These are phyloP conservation scores for Mycena leptocephala DNA, from an alignment of 768 basidiomycete genomes.

Conservation along the genomic window DNA sequence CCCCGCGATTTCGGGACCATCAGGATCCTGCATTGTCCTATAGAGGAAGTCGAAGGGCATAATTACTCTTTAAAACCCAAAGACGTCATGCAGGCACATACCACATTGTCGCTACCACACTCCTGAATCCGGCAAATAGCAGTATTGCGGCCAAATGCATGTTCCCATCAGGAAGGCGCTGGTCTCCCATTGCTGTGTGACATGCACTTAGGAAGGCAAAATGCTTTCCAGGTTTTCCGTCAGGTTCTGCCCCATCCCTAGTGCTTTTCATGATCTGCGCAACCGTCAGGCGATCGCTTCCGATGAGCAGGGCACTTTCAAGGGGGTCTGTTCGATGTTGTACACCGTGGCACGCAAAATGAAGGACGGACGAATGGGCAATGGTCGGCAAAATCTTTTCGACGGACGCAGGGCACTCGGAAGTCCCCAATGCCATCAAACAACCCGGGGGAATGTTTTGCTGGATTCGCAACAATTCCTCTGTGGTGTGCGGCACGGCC, in stretches of 20 bases:
- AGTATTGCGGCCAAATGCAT: slow-evolving; percentile 51
- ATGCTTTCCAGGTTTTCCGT: slow-evolving; percentile 22
- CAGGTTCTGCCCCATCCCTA: too few species aligned
- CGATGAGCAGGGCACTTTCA: slow-evolving; percentile 36
- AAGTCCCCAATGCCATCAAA: neutral
- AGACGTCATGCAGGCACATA: slow-evolving; percentile 30
- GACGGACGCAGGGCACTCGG: neutral
- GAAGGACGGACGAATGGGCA: slow-evolving; percentile 9
- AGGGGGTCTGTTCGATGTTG: slow-evolving; percentile 38
- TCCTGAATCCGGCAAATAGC: slow-evolving; percentile 44
- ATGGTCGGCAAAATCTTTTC: neutral
- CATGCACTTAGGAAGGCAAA: slow-evolving; percentile 56
- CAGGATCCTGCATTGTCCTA: slow-evolving; percentile 35
- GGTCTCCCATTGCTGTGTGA: slow-evolving; percentile 37
- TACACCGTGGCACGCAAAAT: slow-evolving; percentile 47
- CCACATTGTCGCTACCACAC: slow-evolving; percentile 54
- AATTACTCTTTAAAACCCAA: neutral
- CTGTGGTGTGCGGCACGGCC: too few species aligned
- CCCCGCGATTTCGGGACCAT: slow-evolving; percentile 31
- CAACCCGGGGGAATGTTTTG: neutral
- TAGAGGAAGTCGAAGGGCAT: neutral
- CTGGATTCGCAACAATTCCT: neutral
- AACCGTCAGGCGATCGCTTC: slow-evolving; percentile 35
- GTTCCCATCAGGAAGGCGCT: slow-evolving; percentile 43
- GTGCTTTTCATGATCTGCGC: slow-evolving; percentile 39